Evolutionary conservation across 1,139 yeast genomes (phyloP).

Genomic region (Scheffersomyces cryptocercus): DNA sequence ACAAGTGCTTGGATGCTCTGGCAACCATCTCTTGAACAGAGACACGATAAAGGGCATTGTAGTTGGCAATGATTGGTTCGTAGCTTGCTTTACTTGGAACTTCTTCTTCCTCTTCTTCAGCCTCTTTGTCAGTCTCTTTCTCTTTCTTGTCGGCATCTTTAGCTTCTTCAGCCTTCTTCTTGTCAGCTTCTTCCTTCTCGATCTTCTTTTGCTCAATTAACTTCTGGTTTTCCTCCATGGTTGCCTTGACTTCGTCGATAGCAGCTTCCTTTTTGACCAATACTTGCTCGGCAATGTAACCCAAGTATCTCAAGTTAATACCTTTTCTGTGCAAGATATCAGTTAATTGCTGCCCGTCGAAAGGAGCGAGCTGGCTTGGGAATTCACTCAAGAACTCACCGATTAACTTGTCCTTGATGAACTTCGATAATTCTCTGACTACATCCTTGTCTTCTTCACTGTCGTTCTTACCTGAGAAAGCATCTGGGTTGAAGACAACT

Average conservation of each 20-base stretch:
- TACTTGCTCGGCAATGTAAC: slow-evolving; percentile 50
- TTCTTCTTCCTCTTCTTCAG: slow-evolving; percentile 24
- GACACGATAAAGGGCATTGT: slow-evolving; percentile 48
- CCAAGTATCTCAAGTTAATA: slow-evolving; percentile 87
- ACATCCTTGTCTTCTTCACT: slow-evolving; percentile 52
- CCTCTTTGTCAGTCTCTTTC: slow-evolving; percentile 25
- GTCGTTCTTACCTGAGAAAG: slow-evolving; percentile 51
- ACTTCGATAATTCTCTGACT: slow-evolving; percentile 69
- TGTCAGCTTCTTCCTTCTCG: slow-evolving; percentile 20
- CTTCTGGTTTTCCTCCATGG: slow-evolving; percentile 24
- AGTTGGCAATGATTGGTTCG: slow-evolving; percentile 44
- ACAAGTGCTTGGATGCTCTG: slow-evolving; percentile 75
- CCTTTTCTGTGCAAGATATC: slow-evolving; percentile 74
- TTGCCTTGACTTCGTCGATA: slow-evolving; percentile 19
- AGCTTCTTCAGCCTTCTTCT: slow-evolving; percentile 22
- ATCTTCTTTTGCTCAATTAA: slow-evolving; percentile 21
- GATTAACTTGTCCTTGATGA: slow-evolving; percentile 58
- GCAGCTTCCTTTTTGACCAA: slow-evolving; percentile 25
- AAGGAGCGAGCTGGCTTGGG: slow-evolving; percentile 59
- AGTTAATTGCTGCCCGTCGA: slow-evolving; percentile 79
- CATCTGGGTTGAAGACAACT: slow-evolving; percentile 77
- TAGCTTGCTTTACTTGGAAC: slow-evolving; percentile 40
- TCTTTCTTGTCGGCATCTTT: slow-evolving; percentile 22
- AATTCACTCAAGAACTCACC: slow-evolving; percentile 64
- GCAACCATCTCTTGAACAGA: slow-evolving; percentile 72